A percentile compares a stretch with the other conserved stretches of the same genome.
phyloP scores from a whole-genome alignment of 78 protist species.

The Pigoraptor vietnamica region DNA sequence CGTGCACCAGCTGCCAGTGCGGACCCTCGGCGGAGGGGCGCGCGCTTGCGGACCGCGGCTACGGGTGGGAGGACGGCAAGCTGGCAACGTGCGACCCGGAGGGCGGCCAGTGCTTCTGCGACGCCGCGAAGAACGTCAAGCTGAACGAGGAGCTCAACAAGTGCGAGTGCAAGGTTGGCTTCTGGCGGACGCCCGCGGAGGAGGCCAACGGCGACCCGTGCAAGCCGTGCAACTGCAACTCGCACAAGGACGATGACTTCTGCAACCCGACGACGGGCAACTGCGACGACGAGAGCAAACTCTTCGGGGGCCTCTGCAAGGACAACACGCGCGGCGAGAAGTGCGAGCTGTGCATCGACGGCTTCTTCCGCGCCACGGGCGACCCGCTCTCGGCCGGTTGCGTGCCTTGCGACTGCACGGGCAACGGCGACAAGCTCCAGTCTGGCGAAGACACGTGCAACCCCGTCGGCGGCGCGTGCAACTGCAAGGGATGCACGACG shows the following conservation, averaged over 20 bases:
- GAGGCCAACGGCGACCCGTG: neutral
- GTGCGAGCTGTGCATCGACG: slow-evolving; percentile 1
- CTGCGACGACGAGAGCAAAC: neutral
- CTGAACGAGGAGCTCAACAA: neutral
- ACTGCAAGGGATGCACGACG: neutral
- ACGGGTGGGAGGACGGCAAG: neutral
- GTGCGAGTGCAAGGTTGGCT: neutral
- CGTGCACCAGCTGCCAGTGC: neutral
- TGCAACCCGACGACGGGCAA: neutral
- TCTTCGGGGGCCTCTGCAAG: neutral
- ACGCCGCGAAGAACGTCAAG: neutral
- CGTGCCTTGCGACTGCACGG: neutral
- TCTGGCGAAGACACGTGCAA: neutral
- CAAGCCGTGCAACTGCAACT: neutral
- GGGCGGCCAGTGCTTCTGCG: neutral
- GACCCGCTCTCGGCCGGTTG: neutral
- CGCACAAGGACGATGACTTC: neutral
- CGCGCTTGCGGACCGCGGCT: neutral
- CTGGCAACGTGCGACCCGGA: neutral
- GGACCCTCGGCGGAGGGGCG: neutral
- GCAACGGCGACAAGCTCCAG: neutral
- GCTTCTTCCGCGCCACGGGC: neutral
- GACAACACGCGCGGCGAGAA: neutral
- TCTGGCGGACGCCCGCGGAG: neutral
- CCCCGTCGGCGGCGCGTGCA: neutral